Percentiles rank a stretch among this genome's conserved stretches.
Conservation (phyloP, 371 early-diverging fungal species). For the Rhizomucor miehei region DNA sequence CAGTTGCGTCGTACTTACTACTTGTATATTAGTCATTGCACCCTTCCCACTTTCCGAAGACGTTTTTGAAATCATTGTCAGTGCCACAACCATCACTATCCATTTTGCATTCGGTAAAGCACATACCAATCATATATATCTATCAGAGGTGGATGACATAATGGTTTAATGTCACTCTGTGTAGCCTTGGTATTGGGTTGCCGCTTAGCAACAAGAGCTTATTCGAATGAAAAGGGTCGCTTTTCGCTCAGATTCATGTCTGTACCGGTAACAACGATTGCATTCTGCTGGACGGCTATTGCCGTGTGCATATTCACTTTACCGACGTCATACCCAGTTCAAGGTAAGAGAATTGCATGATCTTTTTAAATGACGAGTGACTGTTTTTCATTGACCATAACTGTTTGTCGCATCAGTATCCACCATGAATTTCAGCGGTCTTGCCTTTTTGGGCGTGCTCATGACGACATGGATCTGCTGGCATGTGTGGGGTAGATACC, state of each 20-base stretch:
- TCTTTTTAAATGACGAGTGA: too few species aligned
- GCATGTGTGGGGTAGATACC: slow-evolving; percentile 22
- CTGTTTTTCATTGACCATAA: not conserved
- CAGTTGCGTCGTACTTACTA: slow-evolving; percentile 30
- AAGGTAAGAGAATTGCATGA: slow-evolving; percentile 8
- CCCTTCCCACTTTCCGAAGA: slow-evolving; percentile 40
- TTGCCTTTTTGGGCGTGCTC: slow-evolving; percentile 13
- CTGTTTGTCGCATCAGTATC: slow-evolving; percentile 8
- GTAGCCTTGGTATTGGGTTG: slow-evolving; percentile 36
- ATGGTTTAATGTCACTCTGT: slow-evolving; percentile 1
- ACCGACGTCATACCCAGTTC: slow-evolving; percentile 39
- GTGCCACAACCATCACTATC: slow-evolving; percentile 67
- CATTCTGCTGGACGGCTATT: slow-evolving; percentile 30
- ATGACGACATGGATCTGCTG: slow-evolving; percentile 16
- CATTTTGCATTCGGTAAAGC: slow-evolving; percentile 63
- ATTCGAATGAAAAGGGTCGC: slow-evolving; percentile 19
- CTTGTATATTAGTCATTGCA: slow-evolving; percentile 30
- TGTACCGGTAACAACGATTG: slow-evolving; percentile 18
- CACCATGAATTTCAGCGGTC: slow-evolving; percentile 22
- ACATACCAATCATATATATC: not conserved
- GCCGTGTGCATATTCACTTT: slow-evolving; percentile 33
- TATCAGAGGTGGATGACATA: not conserved
- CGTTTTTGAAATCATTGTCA: slow-evolving; percentile 59
- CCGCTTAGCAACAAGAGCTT: slow-evolving; percentile 15
- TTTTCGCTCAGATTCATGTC: slow-evolving; percentile 33